Base-by-base conservation (phyloP, 1,284 basidiomycete genomes). In the Coriolopsis trogii region DNA sequence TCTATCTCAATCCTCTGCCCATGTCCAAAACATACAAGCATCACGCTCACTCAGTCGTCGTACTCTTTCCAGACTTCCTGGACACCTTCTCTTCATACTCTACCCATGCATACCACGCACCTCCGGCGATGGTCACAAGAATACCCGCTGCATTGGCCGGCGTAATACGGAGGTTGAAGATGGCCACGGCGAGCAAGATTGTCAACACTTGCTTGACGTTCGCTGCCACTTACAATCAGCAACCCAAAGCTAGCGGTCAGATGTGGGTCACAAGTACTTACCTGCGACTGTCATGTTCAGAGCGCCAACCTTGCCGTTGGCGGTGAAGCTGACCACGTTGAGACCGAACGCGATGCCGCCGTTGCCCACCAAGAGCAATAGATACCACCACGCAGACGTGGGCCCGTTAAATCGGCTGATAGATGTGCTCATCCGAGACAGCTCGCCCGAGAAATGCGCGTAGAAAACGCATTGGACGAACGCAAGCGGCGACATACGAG, bases 121-220 rank as follows among this genome's bases (percentile, higher is more conserved):
- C 93, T 25, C 95, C 95, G 5, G 80, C 58, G 3, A 97, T 78
- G 4, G 95, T 96, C 49, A 95, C 71, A 9, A 79, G 41, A 53
- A 97, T 95, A 1, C 95, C 95, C 26, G 90, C 59, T 15, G 80
- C 84, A 66, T 97, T 97, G 52, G 80, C 80, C 23, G 78, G 73
- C 0, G 87, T 89, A 67, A 97, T 92, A 9, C 81, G 80, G 41
- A 96, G 72, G 66, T 94, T 74, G 71, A 97, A 97, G 28, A 96
- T 78, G 30, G 80, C 62, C 9, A 97, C 91, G 0, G 93, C 92
- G 45, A 89, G 82, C 3, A 94, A 76, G 57, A 97, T 87, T 1
- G 94, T 95, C 56, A 97, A 70, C n/a, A 94, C 95, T 67, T 97
- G 95, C 72, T 98, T 98, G 50, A 94, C 84, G 65, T 95, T 94